Evolutionary conservation across 1,139 yeast species (phyloP).

Genomic region (Yarrowia galli): DNA sequence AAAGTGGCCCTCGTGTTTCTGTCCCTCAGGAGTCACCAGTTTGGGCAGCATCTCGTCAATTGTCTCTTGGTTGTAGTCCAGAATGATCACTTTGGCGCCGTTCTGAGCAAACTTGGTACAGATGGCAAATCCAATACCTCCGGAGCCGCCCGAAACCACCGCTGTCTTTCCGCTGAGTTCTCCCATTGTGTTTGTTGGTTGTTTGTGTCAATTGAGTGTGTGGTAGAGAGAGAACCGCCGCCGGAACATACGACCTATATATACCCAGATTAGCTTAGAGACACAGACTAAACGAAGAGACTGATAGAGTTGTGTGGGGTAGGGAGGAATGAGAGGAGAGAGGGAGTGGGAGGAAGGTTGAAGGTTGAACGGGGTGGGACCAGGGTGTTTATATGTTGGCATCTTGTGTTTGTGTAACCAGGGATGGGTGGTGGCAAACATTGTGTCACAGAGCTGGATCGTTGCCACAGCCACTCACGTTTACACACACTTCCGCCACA

Average conservation of each 20-base stretch:
- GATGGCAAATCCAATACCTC: slow-evolving; percentile 76
- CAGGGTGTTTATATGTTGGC: no score
- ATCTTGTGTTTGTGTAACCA: no score
- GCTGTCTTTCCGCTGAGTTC: slow-evolving; percentile 44
- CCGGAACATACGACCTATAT: neutral
- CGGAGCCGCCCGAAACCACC: slow-evolving; percentile 80
- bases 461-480: no score
- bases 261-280: slow-evolving; percentile 7
- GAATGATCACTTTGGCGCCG: slow-evolving; percentile 68
- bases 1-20: slow-evolving; percentile 30
- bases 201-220: neutral
- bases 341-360: no score
- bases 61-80: slow-evolving; percentile 61
- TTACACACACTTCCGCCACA: no score
- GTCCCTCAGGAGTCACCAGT: slow-evolving; percentile 21
- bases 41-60: slow-evolving; percentile 52
- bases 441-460: no score
- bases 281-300: neutral
- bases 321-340: neutral
- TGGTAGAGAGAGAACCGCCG: neutral
- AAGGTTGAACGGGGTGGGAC: no score
- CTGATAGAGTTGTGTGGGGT: slow-evolving; percentile 19
- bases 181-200: slow-evolving; percentile 3
- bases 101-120: slow-evolving; percentile 62
- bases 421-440: no score